phyloP scores from a whole-genome alignment of 495 filamentous ascomycete species.

The Penicillium angulare region DNA sequence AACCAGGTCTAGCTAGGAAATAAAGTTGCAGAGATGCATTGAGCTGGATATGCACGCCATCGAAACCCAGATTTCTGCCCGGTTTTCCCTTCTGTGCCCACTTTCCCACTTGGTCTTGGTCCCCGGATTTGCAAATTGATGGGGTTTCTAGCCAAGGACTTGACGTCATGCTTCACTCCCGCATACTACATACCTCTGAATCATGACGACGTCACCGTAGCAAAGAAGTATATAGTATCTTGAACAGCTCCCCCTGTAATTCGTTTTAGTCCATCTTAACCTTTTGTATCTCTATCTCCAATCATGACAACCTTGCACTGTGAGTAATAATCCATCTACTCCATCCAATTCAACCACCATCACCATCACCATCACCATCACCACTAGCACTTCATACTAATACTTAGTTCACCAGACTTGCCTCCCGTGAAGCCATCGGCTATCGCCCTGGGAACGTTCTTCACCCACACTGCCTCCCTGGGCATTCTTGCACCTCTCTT shows the following conservation, averaged over 20 bases:
- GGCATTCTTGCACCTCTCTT: slow-evolving; percentile 87
- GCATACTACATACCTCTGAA: slow-evolving; percentile 24
- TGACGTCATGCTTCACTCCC: slow-evolving; percentile 28
- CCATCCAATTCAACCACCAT: slow-evolving; percentile 2
- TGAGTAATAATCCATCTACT: slow-evolving; percentile 36
- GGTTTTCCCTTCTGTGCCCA: too few species aligned
- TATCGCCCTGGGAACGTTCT: slow-evolving; percentile 91
- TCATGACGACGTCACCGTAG: slow-evolving; percentile 47
- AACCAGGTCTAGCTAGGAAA: neutral
- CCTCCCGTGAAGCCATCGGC: slow-evolving; percentile 97
- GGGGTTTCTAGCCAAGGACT: neutral
- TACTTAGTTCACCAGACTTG: slow-evolving; percentile 60
- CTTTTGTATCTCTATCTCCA: slow-evolving; percentile 5
- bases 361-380: too few species aligned
- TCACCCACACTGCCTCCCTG: slow-evolving; percentile 82
- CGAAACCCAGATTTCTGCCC: too few species aligned
- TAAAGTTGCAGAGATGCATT: neutral
- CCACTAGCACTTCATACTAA: too few species aligned
- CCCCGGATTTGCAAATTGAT: neutral
- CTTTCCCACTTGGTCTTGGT: too few species aligned
- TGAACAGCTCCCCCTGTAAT: neutral
- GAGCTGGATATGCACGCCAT: neutral
- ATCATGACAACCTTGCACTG: slow-evolving; percentile 64
- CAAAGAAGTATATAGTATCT: neutral
- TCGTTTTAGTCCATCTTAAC: neutral